These are phyloP conservation scores for Leccinum arenicola DNA, from an alignment of 768 basidiomycete genomes.

Conservation along the genomic window DNA sequence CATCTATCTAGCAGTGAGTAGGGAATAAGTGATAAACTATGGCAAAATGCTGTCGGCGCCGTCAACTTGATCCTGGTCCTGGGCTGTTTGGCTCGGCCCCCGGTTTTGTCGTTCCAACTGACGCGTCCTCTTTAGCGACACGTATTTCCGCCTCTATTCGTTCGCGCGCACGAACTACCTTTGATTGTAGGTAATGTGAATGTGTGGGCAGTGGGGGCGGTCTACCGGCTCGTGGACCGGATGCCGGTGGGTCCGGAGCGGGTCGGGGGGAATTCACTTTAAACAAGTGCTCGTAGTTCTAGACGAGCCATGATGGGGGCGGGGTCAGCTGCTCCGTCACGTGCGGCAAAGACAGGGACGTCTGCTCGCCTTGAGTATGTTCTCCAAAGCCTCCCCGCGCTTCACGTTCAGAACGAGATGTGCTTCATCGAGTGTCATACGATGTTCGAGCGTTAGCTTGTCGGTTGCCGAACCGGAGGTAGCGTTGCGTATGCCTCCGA, in stretches of 20 bases:
- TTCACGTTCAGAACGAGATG: constrained; percentile 88
- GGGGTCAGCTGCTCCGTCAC: neutral
- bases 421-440: constrained; percentile 96
- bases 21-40: constrained; percentile 18
- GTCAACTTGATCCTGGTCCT: constrained; percentile 24
- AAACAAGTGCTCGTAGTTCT: constrained; percentile 95
- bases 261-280: constrained; percentile 80
- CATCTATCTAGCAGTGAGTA: constrained; percentile 19
- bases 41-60: neutral
- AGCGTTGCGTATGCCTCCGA: constrained; percentile 71
- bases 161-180: constrained; percentile 92
- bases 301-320: neutral
- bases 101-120: constrained; percentile 16
- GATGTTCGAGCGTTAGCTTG: constrained; percentile 77
- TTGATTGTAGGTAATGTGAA: constrained; percentile 94
- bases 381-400: constrained; percentile 65
- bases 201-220: constrained; percentile 44
- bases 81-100: constrained; percentile 17
- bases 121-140: constrained; percentile 24
- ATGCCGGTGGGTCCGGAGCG: constrained; percentile 43
- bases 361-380: constrained; percentile 63
- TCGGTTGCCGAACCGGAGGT: constrained; percentile 75
- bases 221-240: constrained; percentile 39
- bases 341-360: neutral
- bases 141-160: constrained; percentile 86